Evolutionary conservation across 306 rosid genomes (phyloP).

Genomic region (Urtica urens): DNA sequence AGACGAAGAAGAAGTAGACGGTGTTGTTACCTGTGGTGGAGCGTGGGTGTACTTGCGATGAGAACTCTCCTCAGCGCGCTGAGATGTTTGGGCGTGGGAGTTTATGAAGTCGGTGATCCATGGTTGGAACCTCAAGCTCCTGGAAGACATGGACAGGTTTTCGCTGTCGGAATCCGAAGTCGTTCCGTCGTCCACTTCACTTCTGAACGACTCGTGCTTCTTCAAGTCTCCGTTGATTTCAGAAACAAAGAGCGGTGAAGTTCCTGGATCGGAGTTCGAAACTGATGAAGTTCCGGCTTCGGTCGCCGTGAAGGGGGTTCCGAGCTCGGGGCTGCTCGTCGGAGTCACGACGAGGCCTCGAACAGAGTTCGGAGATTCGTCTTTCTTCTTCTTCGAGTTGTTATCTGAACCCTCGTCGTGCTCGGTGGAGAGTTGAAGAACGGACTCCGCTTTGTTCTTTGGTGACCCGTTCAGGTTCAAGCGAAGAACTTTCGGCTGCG

Average conservation of each 20-base stretch:
- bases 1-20: conserved; percentile 44
- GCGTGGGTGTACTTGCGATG: conserved; percentile 36
- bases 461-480: conserved; percentile 71
- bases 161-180: conserved; percentile 84
- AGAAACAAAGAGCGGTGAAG: conserved; percentile 71
- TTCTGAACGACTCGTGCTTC: conserved; percentile 41
- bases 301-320: conserved; percentile 78
- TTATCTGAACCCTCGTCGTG: conserved; percentile 42
- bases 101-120: conserved; percentile 59
- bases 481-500: conserved; percentile 92
- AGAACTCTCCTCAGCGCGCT: conserved; percentile 32
- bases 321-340: conserved; percentile 91
- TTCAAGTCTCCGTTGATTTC: conserved; percentile 53
- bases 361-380: conserved; percentile 34
- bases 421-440: conserved; percentile 34
- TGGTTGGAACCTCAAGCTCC: conserved; percentile 79
- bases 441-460: conserved; percentile 47
- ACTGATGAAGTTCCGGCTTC: conserved; percentile 88
- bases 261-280: conserved; percentile 91
- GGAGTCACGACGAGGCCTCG: conserved; percentile 84
- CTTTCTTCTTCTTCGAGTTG: conserved; percentile 33
- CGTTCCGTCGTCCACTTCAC: conserved; percentile 48
- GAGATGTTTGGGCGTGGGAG: conserved; percentile 44
- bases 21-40: too few relatives aligned
- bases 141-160: conserved; percentile 52